Conservation (phyloP, 2,329 filamentous ascomycete genomes). For the Piedraia hortae region DNA sequence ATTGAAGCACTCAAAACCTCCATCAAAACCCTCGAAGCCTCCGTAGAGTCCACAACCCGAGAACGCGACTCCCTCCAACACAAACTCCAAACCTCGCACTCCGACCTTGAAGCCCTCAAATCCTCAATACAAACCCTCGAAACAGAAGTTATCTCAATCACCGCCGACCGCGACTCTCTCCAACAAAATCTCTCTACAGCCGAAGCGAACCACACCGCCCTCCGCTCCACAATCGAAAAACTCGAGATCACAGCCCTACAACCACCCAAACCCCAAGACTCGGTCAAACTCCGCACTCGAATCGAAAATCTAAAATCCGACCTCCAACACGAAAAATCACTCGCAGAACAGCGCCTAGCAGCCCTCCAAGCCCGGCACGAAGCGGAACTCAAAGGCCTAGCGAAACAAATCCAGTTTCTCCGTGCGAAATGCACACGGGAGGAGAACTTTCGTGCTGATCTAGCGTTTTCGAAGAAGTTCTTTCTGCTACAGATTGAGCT, state of each 20-base stretch:
- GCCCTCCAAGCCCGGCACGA: constrained; percentile 37
- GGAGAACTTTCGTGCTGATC: constrained; percentile 48
- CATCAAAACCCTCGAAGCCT: constrained; percentile 13
- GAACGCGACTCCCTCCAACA: constrained; percentile 11
- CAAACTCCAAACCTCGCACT: constrained; percentile 12
- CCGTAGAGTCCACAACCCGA: constrained; percentile 7
- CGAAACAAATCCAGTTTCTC: constrained; percentile 77
- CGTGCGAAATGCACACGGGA: constrained; percentile 58
- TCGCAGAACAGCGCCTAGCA: constrained; percentile 12
- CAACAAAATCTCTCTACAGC: no score
- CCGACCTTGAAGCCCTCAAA: constrained; percentile 2
- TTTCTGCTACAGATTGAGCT: constrained; percentile 55
- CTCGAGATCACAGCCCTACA: no score
- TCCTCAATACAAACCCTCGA: no score
- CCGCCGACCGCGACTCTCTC: no score
- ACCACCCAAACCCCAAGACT: no score
- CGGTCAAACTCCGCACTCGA: constrained; percentile 11
- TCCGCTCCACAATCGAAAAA: no score
- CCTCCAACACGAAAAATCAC: neutral
- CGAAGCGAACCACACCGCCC: constrained; percentile 10
- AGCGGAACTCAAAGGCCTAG: constrained; percentile 54
- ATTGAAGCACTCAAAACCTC: constrained; percentile 10
- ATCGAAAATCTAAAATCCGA: constrained; percentile 2
- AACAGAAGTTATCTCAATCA: no score
- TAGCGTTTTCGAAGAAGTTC: constrained; percentile 68